Conservation (phyloP, 2,329 filamentous ascomycete genomes). For the Aspergillus ochraceoroseus region DNA sequence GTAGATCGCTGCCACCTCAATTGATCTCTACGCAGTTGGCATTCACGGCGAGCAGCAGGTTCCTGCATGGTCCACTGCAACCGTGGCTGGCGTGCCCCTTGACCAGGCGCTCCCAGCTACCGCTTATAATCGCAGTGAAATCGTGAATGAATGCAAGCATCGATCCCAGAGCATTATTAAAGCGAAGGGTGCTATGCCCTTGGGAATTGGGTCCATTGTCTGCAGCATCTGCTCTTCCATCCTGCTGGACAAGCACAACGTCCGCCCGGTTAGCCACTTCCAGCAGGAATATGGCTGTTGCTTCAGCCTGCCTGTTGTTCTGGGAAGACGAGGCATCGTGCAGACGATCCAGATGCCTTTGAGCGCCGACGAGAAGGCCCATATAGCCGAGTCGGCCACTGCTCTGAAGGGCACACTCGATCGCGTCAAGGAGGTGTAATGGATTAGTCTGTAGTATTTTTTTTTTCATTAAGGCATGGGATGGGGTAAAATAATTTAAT, state of each 20-base stretch:
- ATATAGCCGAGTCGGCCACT: neutral
- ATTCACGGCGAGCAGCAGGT: conserved; percentile 50
- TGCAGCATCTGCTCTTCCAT: conserved; percentile 50
- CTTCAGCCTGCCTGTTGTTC: conserved; percentile 48
- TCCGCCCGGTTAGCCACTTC: conserved; percentile 49
- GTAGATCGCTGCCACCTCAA: conserved; percentile 31
- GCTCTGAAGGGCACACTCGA: neutral
- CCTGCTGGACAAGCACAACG: conserved; percentile 46
- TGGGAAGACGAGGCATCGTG: conserved; percentile 48
- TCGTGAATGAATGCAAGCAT: conserved; percentile 46
- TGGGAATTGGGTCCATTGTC: conserved; percentile 49
- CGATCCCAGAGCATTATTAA: conserved; percentile 48
- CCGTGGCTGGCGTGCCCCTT: conserved; percentile 43
- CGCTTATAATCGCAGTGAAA: conserved; percentile 23
- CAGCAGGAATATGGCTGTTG: conserved; percentile 47
- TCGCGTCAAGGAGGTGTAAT: neutral
- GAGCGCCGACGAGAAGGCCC: conserved; percentile 16
- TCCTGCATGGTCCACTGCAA: conserved; percentile 46
- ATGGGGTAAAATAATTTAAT: no score
- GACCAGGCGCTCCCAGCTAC: conserved; percentile 32
- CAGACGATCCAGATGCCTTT: conserved; percentile 27
- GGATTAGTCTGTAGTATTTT: neutral
- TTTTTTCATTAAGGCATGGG: no score
- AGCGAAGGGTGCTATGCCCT: conserved; percentile 50
- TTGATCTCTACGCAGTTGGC: conserved; percentile 46